phyloP scores from a whole-genome alignment of 371 early-diverging fungal genomes.

The Lichtheimia hyalospora region DNA sequence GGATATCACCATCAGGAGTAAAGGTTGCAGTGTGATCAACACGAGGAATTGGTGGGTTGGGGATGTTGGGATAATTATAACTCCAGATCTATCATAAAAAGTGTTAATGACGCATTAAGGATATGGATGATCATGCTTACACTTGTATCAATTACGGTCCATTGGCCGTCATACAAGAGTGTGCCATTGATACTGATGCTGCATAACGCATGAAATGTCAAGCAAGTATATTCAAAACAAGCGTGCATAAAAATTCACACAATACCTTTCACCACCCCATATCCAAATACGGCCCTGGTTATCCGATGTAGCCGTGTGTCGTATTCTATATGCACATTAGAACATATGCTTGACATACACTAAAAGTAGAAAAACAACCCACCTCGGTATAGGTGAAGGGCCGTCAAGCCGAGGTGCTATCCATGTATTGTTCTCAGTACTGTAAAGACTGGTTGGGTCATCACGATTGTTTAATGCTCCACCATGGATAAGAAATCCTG shows the following conservation, averaged over 20 bases:
- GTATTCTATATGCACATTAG: slow-evolving; percentile 18
- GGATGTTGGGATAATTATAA: slow-evolving; percentile 8
- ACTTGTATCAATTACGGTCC: slow-evolving; percentile 30
- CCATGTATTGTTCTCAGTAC: slow-evolving; percentile 15
- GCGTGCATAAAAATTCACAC: neutral
- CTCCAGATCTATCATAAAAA: slow-evolving; percentile 7
- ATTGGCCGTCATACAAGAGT: slow-evolving; percentile 20
- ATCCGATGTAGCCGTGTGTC: slow-evolving; percentile 32
- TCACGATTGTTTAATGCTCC: slow-evolving; percentile 11
- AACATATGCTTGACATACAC: slow-evolving; percentile 1
- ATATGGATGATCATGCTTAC: slow-evolving; percentile 21
- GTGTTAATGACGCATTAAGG: too few relatives aligned
- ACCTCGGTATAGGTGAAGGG: slow-evolving; percentile 12
- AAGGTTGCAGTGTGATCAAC: slow-evolving; percentile 25
- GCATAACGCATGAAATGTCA: too few relatives aligned
- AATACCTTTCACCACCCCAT: slow-evolving; percentile 42
- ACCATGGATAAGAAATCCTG: slow-evolving; percentile 27
- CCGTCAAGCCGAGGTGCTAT: slow-evolving; percentile 3
- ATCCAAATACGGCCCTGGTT: slow-evolving; percentile 36
- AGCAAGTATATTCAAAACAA: neutral
- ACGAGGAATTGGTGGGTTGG: slow-evolving; percentile 10
- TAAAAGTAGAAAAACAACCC: neutral
- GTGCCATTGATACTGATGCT: too few relatives aligned
- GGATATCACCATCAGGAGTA: slow-evolving; percentile 22
- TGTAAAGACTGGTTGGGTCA: slow-evolving; percentile 15